These are phyloP conservation scores for Fonsecaea monophora DNA, from an alignment of 2,329 filamentous ascomycete species.

Conservation along the genomic window DNA sequence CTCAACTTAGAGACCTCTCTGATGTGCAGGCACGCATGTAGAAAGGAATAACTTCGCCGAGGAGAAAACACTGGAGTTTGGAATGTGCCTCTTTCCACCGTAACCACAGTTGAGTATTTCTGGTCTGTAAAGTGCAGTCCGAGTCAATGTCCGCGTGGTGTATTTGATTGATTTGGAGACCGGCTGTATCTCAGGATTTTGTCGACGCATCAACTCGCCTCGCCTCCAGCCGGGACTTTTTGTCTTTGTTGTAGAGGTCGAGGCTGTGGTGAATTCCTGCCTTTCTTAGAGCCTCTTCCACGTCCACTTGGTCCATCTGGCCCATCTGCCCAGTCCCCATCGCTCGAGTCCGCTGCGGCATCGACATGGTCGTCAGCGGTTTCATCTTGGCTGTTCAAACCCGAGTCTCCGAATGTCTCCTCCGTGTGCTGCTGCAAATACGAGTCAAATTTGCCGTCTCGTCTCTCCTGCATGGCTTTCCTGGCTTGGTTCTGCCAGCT, in stretches of 20 bases:
- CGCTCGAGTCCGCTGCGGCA: constrained; percentile 22
- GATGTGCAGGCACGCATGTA: too few species aligned
- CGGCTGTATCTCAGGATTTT: background rate
- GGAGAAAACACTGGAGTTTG: too few species aligned
- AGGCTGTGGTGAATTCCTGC: constrained; percentile 13
- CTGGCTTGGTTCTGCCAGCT: constrained; percentile 64
- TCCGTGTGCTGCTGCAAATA: constrained; percentile 64
- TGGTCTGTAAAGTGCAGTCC: too few species aligned
- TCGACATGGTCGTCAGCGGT: constrained; percentile 14
- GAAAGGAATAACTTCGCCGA: too few species aligned
- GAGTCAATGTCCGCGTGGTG: background rate
- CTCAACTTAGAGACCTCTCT: too few species aligned
- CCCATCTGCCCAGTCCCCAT: constrained; percentile 16
- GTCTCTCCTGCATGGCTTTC: constrained; percentile 59
- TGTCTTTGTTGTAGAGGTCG: constrained; percentile 4
- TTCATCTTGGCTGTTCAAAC: constrained; percentile 44
- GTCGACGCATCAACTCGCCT: background rate
- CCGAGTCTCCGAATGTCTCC: constrained; percentile 64
- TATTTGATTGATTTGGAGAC: background rate
- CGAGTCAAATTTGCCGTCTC: constrained; percentile 62
- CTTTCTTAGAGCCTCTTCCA: background rate
- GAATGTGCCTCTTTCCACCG: too few species aligned
- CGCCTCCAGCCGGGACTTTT: constrained; percentile 1
- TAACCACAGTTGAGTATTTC: too few species aligned
- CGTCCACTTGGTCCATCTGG: background rate